Percentiles rank a stretch among this genome's conserved stretches.
These are phyloP conservation scores for Claviceps purpurea DNA, from an alignment of 2,329 filamentous ascomycete species.

Conservation along the genomic window DNA sequence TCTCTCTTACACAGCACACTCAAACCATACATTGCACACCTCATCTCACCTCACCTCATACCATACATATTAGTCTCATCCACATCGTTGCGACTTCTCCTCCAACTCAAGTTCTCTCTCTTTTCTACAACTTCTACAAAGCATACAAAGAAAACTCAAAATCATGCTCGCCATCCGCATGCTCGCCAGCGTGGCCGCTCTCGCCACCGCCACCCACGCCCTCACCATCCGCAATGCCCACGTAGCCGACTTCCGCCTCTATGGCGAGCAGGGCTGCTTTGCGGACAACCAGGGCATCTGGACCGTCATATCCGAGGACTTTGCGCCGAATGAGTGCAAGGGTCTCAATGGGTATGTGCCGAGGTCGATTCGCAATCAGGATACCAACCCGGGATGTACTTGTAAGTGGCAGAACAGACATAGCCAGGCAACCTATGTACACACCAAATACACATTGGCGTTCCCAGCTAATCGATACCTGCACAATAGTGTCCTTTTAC, in stretches of 20 bases:
- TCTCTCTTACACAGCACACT: too few species aligned
- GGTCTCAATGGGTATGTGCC: conserved; percentile 5
- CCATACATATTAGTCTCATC: too few species aligned
- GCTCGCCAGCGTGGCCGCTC: conserved; percentile 5
- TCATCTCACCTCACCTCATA: too few species aligned
- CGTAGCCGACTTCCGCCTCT: conserved; percentile 15
- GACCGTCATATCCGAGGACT: conserved; percentile 14
- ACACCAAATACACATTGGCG: neutral
- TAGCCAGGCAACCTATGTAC: neutral
- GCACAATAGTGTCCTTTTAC: conserved; percentile 7
- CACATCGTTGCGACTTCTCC: neutral
- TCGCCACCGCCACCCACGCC: conserved; percentile 7
- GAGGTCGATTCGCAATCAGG: conserved; percentile 7
- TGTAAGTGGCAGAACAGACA: conserved; percentile 4
- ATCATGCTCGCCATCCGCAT: conserved; percentile 8
- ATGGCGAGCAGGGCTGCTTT: conserved; percentile 9
- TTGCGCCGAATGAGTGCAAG: conserved; percentile 10
- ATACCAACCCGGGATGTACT: conserved; percentile 10
- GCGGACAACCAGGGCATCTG: conserved; percentile 13
- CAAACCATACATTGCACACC: too few species aligned
- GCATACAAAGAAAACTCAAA: neutral
- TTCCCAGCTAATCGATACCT: neutral
- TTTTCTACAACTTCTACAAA: too few species aligned
- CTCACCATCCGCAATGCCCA: conserved; percentile 11
- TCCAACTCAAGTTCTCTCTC: neutral